Evolutionary conservation across 139 green algal genomes (phyloP), one percentile per base, ranked within the genome.

Genomic region (Axilococcus clingmanii): DNA sequence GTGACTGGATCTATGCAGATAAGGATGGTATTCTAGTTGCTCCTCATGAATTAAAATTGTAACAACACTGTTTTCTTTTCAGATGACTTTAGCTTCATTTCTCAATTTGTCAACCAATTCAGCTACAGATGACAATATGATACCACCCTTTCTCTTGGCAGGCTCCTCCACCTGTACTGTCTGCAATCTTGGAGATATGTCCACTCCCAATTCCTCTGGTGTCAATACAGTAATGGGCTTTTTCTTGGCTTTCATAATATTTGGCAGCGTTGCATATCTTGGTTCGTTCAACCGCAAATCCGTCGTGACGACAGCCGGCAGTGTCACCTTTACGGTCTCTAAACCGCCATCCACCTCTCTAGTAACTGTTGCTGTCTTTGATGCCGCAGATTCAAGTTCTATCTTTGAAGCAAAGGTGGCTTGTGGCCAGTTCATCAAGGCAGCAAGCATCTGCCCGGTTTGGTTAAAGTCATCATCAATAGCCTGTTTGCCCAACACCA

Each of bases 201-300:
- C 65, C 17, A 89, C 52, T 1, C 57, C 71, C 7, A 91, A 59
- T 1, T 82, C 69, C 54, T 76, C 75, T 45, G 17, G 71, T 57
- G 2, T 52, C 61, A 3, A 77, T 33, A 43, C 48, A 36, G 84
- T 68, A 37, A 97, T 88, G 0, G 65, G 48, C 57, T 88, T 87
- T 69, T 92, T 94, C 69, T 94, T 96, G 30, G 88, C 83, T 38
- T 87, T 86, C 81, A 96, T 95, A 40, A 94, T 89, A 55, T 85
- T 86, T 6, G 88, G 83, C 55, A 97, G 68, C 12, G 83, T 92
- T 24, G 87, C 80, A 48, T 96, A 97, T 23, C 88, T 53, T 2
- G 89, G 89, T 52, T 85, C 78, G 62, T 97, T 97, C 24, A 97
- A 74, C 11, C 89, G 66, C 44, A 97, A 65, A 63, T 97, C 89